phyloP scores from a whole-genome alignment of 2,329 filamentous ascomycete species.

The Lachnellula subtilissima region DNA sequence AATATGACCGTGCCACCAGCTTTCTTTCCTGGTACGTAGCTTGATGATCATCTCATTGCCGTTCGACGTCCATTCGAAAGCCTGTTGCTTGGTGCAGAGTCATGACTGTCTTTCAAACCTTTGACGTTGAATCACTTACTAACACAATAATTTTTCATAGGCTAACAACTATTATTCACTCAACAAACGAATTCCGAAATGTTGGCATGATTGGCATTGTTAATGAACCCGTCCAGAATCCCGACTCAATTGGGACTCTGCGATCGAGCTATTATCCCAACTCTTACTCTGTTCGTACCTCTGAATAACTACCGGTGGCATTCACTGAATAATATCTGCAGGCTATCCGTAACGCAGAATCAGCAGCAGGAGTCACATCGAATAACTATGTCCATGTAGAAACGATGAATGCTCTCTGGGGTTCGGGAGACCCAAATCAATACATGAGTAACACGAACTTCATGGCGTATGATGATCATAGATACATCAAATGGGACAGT shows the following conservation, averaged over 20 bases:
- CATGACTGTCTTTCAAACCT: no score
- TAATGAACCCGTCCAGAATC: constrained; percentile 49
- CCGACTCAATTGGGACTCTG: constrained; percentile 33
- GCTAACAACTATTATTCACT: constrained; percentile 49
- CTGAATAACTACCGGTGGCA: not conserved
- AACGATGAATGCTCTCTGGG: constrained; percentile 51
- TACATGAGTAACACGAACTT: constrained; percentile 40
- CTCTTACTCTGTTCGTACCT: constrained; percentile 35
- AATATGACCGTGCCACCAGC: constrained; percentile 49
- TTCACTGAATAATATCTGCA: constrained; percentile 11
- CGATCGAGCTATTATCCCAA: constrained; percentile 43
- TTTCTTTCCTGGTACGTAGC: constrained; percentile 38
- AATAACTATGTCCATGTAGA: constrained; percentile 49
- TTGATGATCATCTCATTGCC: no score
- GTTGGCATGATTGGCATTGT: constrained; percentile 56
- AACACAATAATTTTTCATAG: constrained; percentile 30
- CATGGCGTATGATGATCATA: constrained; percentile 48
- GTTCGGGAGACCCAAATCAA: constrained; percentile 47
- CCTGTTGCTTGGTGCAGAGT: no score
- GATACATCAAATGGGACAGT: constrained; percentile 52
- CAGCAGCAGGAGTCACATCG: constrained; percentile 36
- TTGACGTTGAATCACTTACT: no score
- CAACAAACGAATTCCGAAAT: constrained; percentile 41
- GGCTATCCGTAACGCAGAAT: constrained; percentile 47
- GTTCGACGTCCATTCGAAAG: no score